Percentiles rank a stretch among this genome's conserved stretches.
These are phyloP conservation scores for Tulasnella sp. DNA, from an alignment of 768 basidiomycete species.

Conservation along the genomic window DNA sequence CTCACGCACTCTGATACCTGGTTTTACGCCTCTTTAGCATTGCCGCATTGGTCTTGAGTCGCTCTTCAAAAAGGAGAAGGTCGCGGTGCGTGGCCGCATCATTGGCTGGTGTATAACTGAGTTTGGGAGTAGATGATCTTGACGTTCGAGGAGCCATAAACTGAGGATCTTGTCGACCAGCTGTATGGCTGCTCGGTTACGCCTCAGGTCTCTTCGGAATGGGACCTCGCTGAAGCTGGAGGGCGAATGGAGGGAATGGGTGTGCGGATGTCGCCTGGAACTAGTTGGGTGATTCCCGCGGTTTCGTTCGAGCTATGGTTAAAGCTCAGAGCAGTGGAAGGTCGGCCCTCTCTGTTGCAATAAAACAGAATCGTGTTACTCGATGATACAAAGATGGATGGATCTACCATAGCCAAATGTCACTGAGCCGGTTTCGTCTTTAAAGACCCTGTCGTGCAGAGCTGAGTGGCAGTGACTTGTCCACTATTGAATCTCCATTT, in stretches of 20 bases:
- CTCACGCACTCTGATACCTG: slow-evolving; percentile 66
- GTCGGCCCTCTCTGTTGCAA: too few relatives aligned
- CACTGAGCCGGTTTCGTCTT: too few relatives aligned
- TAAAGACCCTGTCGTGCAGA: too few relatives aligned
- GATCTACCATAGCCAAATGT: too few relatives aligned
- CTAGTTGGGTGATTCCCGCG: neutral
- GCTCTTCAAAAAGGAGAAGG: slow-evolving; percentile 86
- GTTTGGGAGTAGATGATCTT: slow-evolving; percentile 6
- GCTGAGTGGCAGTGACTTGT: too few relatives aligned
- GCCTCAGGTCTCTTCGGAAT: neutral
- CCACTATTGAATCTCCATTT: too few relatives aligned
- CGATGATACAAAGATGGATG: too few relatives aligned
- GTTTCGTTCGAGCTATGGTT: neutral
- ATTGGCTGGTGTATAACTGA: slow-evolving; percentile 42
- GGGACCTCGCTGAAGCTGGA: neutral
- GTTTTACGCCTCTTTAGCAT: slow-evolving; percentile 68
- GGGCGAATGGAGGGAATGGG: neutral
- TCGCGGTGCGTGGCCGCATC: slow-evolving; percentile 80
- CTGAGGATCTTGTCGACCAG: neutral
- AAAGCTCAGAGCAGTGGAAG: too few relatives aligned
- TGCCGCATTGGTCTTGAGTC: slow-evolving; percentile 91
- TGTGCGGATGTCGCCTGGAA: neutral
- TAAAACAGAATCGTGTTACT: too few relatives aligned
- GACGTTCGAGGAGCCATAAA: slow-evolving; percentile 4
- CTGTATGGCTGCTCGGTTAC: neutral